A percentile compares a stretch with the other conserved stretches of the same genome.
These are phyloP conservation scores for Alnus rubra DNA, from an alignment of 306 rosid genomes.

Conservation along the genomic window DNA sequence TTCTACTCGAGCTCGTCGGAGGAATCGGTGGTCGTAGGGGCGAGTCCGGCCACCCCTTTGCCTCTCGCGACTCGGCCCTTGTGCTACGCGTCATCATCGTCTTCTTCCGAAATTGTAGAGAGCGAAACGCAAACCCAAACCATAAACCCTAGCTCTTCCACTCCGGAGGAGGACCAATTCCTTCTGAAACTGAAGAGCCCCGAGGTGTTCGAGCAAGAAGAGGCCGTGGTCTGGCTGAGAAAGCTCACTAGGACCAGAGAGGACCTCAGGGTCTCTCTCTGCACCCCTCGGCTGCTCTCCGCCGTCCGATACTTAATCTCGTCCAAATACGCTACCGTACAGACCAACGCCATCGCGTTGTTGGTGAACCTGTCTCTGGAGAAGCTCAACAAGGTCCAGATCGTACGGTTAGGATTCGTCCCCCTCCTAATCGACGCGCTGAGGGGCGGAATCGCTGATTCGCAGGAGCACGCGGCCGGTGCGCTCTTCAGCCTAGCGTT, in stretches of 20 bases:
- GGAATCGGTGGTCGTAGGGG: slow-evolving; percentile 44
- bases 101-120: slow-evolving; percentile 47
- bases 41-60: slow-evolving; percentile 56
- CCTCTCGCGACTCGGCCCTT: slow-evolving; percentile 74
- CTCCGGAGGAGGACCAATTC: slow-evolving; percentile 42
- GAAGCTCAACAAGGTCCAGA: slow-evolving; percentile 75
- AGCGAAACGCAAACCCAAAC: slow-evolving; percentile 33
- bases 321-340: slow-evolving; percentile 64
- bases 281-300: slow-evolving; percentile 52
- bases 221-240: slow-evolving; percentile 55
- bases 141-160: slow-evolving; percentile 37
- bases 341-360: slow-evolving; percentile 73
- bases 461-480: slow-evolving; percentile 98
- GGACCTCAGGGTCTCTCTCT: slow-evolving; percentile 56
- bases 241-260: slow-evolving; percentile 59
- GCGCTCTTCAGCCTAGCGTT: slow-evolving; percentile 81
- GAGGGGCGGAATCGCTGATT: slow-evolving; percentile 59
- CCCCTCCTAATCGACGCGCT: slow-evolving; percentile 65
- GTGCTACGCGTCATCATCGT: slow-evolving; percentile 62
- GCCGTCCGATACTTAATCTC: slow-evolving; percentile 43
- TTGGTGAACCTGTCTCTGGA: slow-evolving; percentile 83
- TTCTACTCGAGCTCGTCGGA: slow-evolving; percentile 56
- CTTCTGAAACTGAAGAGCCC: slow-evolving; percentile 48
- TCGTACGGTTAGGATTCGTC: slow-evolving; percentile 79
- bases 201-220: slow-evolving; percentile 72